Conservation (phyloP, 108 stramenopile species). For the Fistulifera pelliculosa region DNA sequence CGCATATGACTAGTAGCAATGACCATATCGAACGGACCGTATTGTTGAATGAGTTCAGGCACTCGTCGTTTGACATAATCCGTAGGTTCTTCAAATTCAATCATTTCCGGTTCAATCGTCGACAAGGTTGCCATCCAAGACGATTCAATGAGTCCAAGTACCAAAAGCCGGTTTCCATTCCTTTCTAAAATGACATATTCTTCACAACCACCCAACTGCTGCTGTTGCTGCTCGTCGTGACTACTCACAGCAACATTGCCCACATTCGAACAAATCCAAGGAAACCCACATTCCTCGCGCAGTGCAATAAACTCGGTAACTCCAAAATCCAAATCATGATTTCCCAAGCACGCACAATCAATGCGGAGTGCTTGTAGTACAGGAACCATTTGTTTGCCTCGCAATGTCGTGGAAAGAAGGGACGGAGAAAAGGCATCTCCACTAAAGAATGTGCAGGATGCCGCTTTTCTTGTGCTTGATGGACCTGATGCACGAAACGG, state of each 20-base stretch:
- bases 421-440: constrained; percentile 34
- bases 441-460: constrained; percentile 16
- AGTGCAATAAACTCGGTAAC: constrained; percentile 18
- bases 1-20: constrained; percentile 44
- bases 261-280: constrained; percentile 34
- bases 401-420: constrained; percentile 24
- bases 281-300: constrained; percentile 19
- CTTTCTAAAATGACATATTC: constrained; percentile 23
- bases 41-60: constrained; percentile 12
- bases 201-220: constrained; percentile 16
- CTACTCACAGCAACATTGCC: not conserved
- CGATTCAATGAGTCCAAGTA: constrained; percentile 28
- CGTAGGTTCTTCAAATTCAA: constrained; percentile 25
- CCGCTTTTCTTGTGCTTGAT: constrained; percentile 1
- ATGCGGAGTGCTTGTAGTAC: constrained; percentile 22
- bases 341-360: constrained; percentile 30
- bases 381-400: constrained; percentile 36
- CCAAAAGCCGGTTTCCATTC: constrained; percentile 9
- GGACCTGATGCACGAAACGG: constrained; percentile 15
- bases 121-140: constrained; percentile 31
- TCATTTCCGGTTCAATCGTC: constrained; percentile 19
- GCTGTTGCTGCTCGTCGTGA: not conserved
- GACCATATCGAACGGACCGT: constrained; percentile 19
- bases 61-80: constrained; percentile 21
- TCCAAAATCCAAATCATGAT: constrained; percentile 44